A percentile compares a stretch with the other conserved stretches of the same genome.
These are phyloP conservation scores for Elsinoe fawcettii DNA, from an alignment of 2,329 filamentous ascomycete species.

Conservation along the genomic window DNA sequence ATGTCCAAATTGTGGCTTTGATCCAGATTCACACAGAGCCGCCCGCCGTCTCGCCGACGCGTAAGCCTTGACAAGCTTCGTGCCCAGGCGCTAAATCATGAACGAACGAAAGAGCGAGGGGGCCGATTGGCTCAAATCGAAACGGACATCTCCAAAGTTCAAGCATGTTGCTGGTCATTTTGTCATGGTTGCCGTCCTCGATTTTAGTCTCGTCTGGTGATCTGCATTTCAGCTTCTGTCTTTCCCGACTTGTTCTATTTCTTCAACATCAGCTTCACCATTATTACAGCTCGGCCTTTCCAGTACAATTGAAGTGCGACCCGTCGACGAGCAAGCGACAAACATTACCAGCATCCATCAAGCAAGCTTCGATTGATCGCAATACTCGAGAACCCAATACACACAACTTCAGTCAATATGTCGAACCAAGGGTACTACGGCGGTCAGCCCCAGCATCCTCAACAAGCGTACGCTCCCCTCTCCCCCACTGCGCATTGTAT, in stretches of 20 bases:
- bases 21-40: neutral
- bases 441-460: slow-evolving; percentile 31
- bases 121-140: slow-evolving; percentile 10
- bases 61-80: slow-evolving; percentile 3
- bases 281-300: neutral
- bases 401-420: slow-evolving; percentile 29
- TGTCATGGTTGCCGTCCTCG: neutral
- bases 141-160: neutral
- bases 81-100: neutral
- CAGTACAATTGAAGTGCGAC: too few relatives aligned
- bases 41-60: neutral
- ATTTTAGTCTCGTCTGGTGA: neutral
- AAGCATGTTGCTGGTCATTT: neutral
- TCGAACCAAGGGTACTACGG: slow-evolving; percentile 37
- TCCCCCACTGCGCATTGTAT: neutral
- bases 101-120: neutral
- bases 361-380: neutral
- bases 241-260: neutral
- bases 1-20: neutral
- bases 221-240: neutral
- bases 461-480: slow-evolving; percentile 31
- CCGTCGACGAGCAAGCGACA: neutral
- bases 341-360: neutral
- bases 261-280: neutral
- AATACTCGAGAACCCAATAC: neutral